phyloP scores from a whole-genome alignment of 345 rosid genomes.

The Eucalyptus rudis region DNA sequence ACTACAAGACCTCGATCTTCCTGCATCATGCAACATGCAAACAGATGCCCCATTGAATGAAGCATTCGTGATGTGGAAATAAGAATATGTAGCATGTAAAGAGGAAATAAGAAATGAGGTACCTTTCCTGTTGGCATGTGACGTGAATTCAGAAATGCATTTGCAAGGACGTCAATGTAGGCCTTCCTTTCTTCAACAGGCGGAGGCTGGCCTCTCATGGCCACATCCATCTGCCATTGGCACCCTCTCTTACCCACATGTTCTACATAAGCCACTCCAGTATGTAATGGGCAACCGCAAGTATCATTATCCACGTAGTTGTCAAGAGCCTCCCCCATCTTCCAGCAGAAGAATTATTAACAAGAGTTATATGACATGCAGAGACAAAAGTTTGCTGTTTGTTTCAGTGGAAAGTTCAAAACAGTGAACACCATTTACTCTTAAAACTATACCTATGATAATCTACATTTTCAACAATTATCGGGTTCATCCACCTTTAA shows the following conservation, averaged over 20 bases:
- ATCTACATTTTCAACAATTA: neutral
- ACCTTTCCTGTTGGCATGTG: neutral
- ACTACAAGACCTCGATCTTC: neutral
- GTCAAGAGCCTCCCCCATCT: neutral
- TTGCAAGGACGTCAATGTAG: too few relatives aligned
- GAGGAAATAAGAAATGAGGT: neutral
- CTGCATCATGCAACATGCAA: neutral
- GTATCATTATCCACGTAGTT: neutral
- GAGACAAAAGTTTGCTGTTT: neutral
- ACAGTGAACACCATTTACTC: too few relatives aligned
- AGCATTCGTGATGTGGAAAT: neutral
- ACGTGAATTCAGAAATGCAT: neutral
- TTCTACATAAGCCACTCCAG: neutral
- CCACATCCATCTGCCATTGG: too few relatives aligned
- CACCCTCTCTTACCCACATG: neutral
- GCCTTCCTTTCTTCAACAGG: neutral
- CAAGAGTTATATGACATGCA: neutral
- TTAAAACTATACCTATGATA: too few relatives aligned
- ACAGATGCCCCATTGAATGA: neutral
- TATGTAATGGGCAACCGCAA: rapidly evolving
- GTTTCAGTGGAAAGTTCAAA: rapidly evolving
- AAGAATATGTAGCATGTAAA: rapidly evolving
- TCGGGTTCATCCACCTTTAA: rapidly evolving
- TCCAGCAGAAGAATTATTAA: neutral
- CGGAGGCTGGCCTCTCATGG: neutral